Evolutionary conservation across 179 eudicot genomes (phyloP).

Genomic region (Pouteria campechiana): DNA sequence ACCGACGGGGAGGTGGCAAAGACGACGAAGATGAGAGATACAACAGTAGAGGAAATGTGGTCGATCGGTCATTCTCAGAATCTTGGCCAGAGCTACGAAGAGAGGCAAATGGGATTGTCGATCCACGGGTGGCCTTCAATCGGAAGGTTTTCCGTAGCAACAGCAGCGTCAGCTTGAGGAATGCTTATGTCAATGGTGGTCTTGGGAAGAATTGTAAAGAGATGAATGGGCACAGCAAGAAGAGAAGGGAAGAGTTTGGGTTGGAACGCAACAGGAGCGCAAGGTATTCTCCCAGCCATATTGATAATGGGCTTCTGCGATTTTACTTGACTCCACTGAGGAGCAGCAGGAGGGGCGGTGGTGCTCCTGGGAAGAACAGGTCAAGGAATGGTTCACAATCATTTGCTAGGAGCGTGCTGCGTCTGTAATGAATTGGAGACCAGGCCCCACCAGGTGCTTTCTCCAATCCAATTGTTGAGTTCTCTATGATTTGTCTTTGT

Average conservation of each 20-base stretch:
- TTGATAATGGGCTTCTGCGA: constrained; percentile 62
- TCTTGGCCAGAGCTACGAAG: constrained; percentile 75
- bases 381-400: constrained; percentile 60
- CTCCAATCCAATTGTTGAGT: too few species aligned
- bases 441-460: too few species aligned
- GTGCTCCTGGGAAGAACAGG: constrained; percentile 33
- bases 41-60: constrained; percentile 52
- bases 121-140: constrained; percentile 31
- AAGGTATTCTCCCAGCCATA: constrained; percentile 56
- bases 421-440: constrained; percentile 64
- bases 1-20: constrained; percentile 33
- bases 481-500: too few species aligned
- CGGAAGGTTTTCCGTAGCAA: constrained; percentile 49
- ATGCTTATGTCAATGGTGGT: constrained; percentile 29
- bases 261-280: constrained; percentile 74
- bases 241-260: constrained; percentile 49
- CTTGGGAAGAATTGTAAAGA: constrained; percentile 32
- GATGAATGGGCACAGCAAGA: constrained; percentile 28
- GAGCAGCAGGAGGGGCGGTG: constrained; percentile 50
- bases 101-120: constrained; percentile 30
- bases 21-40: constrained; percentile 68
- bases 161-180: constrained; percentile 90
- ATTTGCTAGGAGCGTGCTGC: constrained; percentile 55
- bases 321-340: constrained; percentile 72
- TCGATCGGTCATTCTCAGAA: constrained; percentile 68